A percentile compares a stretch with the other conserved stretches of the same genome.
Evolutionary conservation across 106 monocot genomes (phyloP).

Genomic region (Hemerocallis citrina): DNA sequence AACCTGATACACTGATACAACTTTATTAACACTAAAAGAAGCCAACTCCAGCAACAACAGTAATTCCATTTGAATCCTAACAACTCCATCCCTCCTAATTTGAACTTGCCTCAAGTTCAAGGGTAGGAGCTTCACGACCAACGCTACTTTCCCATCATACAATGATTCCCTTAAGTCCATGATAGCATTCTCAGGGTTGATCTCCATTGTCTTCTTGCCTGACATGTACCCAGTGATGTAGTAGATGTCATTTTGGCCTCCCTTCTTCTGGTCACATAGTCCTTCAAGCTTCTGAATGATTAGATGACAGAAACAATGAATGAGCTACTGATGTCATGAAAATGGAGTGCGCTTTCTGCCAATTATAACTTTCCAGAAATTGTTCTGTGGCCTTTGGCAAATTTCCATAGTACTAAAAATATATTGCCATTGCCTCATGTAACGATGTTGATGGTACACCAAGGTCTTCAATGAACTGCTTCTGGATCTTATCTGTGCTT

Average conservation of each 20-base stretch:
- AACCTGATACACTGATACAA: no score
- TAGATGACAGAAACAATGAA: conserved; percentile 78
- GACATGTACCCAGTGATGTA: conserved; percentile 83
- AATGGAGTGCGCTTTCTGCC: conserved; percentile 87
- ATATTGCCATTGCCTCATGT: conserved; percentile 83
- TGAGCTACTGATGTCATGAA: conserved; percentile 83
- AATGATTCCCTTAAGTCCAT: no score
- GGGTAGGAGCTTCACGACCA: no score
- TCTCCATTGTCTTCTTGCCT: conserved; percentile 85
- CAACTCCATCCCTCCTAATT: no score
- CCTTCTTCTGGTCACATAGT: conserved; percentile 81
- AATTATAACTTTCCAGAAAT: conserved; percentile 73
- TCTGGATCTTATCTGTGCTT: conserved; percentile 49
- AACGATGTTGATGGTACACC: conserved; percentile 83
- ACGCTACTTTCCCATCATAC: conserved; percentile 50
- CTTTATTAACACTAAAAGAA: no score
- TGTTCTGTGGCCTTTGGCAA: conserved; percentile 63
- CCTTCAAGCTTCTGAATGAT: conserved; percentile 60
- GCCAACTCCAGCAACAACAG: no score
- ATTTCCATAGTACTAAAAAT: conserved; percentile 76
- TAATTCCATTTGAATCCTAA: no score
- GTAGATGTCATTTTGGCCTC: conserved; percentile 74
- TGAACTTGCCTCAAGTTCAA: no score
- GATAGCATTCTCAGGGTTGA: conserved; percentile 74
- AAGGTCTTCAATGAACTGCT: conserved; percentile 68